These are phyloP conservation scores for Ceratonia siliqua DNA, from an alignment of 306 rosid genomes.

Conservation along the genomic window DNA sequence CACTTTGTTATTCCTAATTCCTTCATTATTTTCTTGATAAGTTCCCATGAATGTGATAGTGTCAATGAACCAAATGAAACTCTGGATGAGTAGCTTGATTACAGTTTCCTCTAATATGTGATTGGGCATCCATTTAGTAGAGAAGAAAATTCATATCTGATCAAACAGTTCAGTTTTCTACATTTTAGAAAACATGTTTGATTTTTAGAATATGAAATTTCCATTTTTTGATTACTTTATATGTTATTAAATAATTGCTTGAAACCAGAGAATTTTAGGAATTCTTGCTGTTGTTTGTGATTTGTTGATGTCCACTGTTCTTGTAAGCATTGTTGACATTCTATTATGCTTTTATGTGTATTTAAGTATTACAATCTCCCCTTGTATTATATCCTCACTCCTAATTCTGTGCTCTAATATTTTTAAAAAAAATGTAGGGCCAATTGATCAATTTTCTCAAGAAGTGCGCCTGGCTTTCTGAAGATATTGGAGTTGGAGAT, in stretches of 20 bases:
- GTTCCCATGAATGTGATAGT: neutral
- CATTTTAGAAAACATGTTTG: neutral
- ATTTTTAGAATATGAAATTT: neutral
- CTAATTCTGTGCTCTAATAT: conserved; percentile 23
- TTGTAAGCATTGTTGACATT: conserved; percentile 7
- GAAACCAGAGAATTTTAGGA: neutral
- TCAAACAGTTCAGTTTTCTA: neutral
- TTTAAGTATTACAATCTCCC: neutral
- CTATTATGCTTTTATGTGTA: neutral
- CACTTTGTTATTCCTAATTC: neutral
- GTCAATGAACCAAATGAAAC: conserved; percentile 6
- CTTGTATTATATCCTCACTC: conserved; percentile 20
- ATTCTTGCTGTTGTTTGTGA: neutral
- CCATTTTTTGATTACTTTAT: neutral
- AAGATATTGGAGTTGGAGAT: conserved; percentile 42
- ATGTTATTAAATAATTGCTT: neutral
- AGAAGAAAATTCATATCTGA: neutral
- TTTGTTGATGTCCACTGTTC: neutral
- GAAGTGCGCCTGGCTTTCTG: conserved; percentile 25
- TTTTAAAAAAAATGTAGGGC: conserved; percentile 8
- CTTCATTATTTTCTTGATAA: conserved; percentile 1
- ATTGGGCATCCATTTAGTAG: conserved; percentile 11
- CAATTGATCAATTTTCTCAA: conserved; percentile 29
- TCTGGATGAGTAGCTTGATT: neutral
- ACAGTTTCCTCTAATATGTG: neutral